Conservation (phyloP, 768 basidiomycete genomes). For the Tremella mesenterica region DNA sequence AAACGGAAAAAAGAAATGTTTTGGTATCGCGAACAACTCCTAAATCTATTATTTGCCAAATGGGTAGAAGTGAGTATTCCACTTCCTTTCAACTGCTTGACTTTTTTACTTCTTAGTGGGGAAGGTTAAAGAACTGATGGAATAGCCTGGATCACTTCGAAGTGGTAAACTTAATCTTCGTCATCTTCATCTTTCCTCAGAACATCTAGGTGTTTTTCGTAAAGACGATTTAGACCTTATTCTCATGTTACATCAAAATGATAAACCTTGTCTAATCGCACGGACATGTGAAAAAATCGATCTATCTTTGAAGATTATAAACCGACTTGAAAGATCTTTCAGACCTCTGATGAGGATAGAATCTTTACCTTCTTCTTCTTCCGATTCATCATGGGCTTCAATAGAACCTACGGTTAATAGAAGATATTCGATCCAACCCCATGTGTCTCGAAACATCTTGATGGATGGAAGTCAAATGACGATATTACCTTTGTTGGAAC, state of each 20-base stretch:
- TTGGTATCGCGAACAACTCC: conserved; percentile 89
- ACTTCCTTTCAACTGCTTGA: not conserved
- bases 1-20: conserved; percentile 68
- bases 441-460: conserved; percentile 16
- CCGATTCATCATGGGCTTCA: conserved; percentile 12
- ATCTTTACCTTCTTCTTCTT: conserved; percentile 11
- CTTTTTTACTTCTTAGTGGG: not conserved
- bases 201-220: conserved; percentile 70
- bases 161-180: conserved; percentile 69
- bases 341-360: conserved; percentile 18
- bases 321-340: conserved; percentile 14
- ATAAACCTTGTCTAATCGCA: not conserved
- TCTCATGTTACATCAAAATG: conserved; percentile 38
- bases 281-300: not conserved
- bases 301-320: not conserved
- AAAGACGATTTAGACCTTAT: conserved; percentile 58
- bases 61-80: conserved; percentile 77
- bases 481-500: conserved; percentile 9
- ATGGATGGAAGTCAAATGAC: conserved; percentile 23
- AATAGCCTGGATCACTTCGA: conserved; percentile 68
- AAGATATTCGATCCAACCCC: conserved; percentile 1
- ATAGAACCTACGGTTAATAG: not conserved
- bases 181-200: conserved; percentile 63
- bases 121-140: not conserved
- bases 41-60: conserved; percentile 57